phyloP scores from a whole-genome alignment of 1,284 basidiomycete species.

The Anthracocystis setariae region DNA sequence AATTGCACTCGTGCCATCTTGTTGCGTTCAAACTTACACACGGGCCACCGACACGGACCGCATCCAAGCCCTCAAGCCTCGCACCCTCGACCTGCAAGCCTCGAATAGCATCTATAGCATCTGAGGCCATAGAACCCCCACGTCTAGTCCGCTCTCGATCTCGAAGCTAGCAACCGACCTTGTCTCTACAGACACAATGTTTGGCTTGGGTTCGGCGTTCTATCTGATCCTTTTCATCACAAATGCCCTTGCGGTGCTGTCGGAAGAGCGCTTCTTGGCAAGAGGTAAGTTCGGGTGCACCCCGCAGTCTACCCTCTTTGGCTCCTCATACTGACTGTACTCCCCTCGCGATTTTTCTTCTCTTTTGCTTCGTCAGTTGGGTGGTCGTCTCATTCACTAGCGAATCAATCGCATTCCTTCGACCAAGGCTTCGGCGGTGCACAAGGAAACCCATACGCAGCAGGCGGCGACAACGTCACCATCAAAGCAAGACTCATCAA shows the following conservation, averaged over 20 bases:
- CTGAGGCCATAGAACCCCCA: not conserved
- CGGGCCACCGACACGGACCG: too few species aligned
- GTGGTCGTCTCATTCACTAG: slow-evolving; percentile 74
- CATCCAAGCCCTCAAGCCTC: too few species aligned
- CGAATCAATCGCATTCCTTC: slow-evolving; percentile 17
- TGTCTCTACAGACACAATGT: slow-evolving; percentile 11
- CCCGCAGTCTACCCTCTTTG: not conserved
- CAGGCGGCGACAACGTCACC: slow-evolving; percentile 66
- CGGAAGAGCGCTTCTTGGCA: slow-evolving; percentile 92
- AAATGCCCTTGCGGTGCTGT: slow-evolving; percentile 92
- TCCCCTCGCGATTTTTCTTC: not conserved
- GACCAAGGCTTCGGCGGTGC: slow-evolving; percentile 42
- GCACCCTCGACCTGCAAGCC: too few species aligned
- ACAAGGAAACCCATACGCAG: slow-evolving; percentile 20
- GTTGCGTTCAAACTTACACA: too few species aligned
- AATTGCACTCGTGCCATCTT: too few species aligned
- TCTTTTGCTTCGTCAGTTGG: slow-evolving; percentile 76
- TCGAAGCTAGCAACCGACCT: too few species aligned
- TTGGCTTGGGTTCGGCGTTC: slow-evolving; percentile 67
- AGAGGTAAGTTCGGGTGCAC: slow-evolving; percentile 75
- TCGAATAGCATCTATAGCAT: slow-evolving; percentile 10
- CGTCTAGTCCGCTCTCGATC: not conserved
- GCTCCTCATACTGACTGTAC: not conserved
- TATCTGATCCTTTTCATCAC: slow-evolving; percentile 78
- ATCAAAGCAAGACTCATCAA: slow-evolving; percentile 88